Conservation (phyloP, 2,329 filamentous ascomycete species). For the Paracoccidioides lutzii region DNA sequence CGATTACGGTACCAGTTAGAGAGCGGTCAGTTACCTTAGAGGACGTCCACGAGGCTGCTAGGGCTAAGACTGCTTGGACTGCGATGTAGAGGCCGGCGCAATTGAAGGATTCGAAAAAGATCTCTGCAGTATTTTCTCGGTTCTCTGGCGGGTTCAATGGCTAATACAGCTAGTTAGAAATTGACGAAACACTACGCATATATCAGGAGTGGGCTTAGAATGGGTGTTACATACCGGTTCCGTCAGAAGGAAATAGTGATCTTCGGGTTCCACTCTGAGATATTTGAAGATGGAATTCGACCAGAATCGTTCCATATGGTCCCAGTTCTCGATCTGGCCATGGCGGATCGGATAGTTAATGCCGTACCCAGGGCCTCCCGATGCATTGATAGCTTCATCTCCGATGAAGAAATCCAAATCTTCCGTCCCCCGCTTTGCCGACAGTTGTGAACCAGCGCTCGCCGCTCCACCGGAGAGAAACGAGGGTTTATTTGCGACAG, state of each 20-base stretch:
- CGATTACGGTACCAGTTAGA: conserved; percentile 92
- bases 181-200: neutral
- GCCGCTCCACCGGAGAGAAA: conserved; percentile 87
- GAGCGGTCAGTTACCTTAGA: conserved; percentile 95
- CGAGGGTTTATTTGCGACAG: conserved; percentile 86
- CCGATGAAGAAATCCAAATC: conserved; percentile 98
- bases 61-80: conserved; percentile 88
- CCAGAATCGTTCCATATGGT: conserved; percentile 99
- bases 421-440: conserved; percentile 87
- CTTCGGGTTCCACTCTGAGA: conserved; percentile 90
- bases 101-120: conserved; percentile 99
- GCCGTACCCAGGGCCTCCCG: conserved; percentile 81
- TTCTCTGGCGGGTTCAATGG: conserved; percentile 97
- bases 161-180: conserved; percentile 33
- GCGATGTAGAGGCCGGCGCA: conserved; percentile 98
- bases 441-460: conserved; percentile 68
- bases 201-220: neutral
- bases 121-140: conserved; percentile 96
- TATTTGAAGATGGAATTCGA: conserved; percentile 99
- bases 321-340: conserved; percentile 98
- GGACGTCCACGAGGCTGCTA: conserved; percentile 96
- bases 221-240: conserved; percentile 58
- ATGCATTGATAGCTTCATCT: conserved; percentile 79
- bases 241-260: conserved; percentile 95
- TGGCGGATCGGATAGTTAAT: conserved; percentile 96